phyloP scores from a whole-genome alignment of 2,329 filamentous ascomycete genomes.

The Pseudopyrenochaeta lycopersici region DNA sequence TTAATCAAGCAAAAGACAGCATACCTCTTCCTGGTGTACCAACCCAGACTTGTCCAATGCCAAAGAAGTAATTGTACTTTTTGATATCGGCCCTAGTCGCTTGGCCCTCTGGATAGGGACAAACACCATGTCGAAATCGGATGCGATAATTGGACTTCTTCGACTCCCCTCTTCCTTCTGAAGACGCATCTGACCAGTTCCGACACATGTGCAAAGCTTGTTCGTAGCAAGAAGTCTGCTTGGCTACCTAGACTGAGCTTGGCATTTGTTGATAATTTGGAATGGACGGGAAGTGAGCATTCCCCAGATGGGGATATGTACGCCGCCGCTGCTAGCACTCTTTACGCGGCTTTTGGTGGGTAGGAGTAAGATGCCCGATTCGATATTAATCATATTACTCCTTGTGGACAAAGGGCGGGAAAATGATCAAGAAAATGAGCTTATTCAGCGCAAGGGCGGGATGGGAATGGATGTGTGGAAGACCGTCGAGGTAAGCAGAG shows the following conservation, averaged over 20 bases:
- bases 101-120: slow-evolving; percentile 18
- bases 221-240: no score
- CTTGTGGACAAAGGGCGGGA: background rate
- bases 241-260: no score
- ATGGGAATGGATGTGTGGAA: background rate
- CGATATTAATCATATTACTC: background rate
- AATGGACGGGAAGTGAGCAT: no score
- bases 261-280: no score
- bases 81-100: slow-evolving; percentile 32
- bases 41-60: slow-evolving; percentile 22
- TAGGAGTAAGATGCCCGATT: background rate
- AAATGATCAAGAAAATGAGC: slow-evolving; percentile 4
- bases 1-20: slow-evolving; percentile 1
- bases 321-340: background rate
- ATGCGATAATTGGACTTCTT: slow-evolving; percentile 28
- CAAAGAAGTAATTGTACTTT: slow-evolving; percentile 37
- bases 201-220: background rate
- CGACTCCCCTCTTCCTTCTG: background rate
- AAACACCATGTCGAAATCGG: slow-evolving; percentile 30
- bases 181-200: background rate
- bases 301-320: background rate
- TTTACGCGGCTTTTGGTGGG: no score
- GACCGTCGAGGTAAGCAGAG: background rate
- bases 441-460: slow-evolving; percentile 16
- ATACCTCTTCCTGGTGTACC: slow-evolving; percentile 19